These are phyloP conservation scores for Pythium oligandrum DNA, from an alignment of 352 stramenopile species.

Conservation along the genomic window DNA sequence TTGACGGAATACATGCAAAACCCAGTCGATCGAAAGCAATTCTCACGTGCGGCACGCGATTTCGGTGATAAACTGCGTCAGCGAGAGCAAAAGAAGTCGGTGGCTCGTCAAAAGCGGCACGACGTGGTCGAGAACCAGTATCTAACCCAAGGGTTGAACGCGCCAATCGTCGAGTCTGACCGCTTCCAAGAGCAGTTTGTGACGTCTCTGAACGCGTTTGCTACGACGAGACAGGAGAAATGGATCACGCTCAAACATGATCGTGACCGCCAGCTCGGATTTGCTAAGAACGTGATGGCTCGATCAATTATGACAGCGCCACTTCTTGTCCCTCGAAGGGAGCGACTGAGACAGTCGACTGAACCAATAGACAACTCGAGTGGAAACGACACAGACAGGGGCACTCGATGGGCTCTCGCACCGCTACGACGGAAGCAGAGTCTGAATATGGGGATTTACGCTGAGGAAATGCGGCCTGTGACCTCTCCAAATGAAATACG, in stretches of 20 bases:
- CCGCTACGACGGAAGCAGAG: slow-evolving; percentile 4
- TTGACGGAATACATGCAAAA: no score
- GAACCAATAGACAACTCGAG: no score
- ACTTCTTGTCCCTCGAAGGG: slow-evolving; percentile 3
- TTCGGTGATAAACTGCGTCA: slow-evolving; percentile 33
- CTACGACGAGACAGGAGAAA: slow-evolving; percentile 28
- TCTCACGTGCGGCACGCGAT: slow-evolving; percentile 48
- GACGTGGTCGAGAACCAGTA: slow-evolving; percentile 48
- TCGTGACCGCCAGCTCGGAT: slow-evolving; percentile 30
- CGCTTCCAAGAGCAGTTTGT: slow-evolving; percentile 68
- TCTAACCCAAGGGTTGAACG: slow-evolving; percentile 29
- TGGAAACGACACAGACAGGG: no score
- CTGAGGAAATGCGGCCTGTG: not conserved
- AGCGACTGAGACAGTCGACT: not conserved
- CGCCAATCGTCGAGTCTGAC: slow-evolving; percentile 27
- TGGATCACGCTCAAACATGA: slow-evolving; percentile 50
- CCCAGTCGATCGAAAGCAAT: slow-evolving; percentile 11
- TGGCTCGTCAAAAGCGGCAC: slow-evolving; percentile 20
- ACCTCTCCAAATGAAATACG: no score
- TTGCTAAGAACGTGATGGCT: slow-evolving; percentile 29
- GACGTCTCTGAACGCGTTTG: slow-evolving; percentile 45
- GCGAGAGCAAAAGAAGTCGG: slow-evolving; percentile 37
- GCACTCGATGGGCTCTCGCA: not conserved
- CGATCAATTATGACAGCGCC: slow-evolving; percentile 34
- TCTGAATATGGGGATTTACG: slow-evolving; percentile 11